phyloP scores from a whole-genome alignment of 257 asterid species.

The Dorcoceras hygrometricum region DNA sequence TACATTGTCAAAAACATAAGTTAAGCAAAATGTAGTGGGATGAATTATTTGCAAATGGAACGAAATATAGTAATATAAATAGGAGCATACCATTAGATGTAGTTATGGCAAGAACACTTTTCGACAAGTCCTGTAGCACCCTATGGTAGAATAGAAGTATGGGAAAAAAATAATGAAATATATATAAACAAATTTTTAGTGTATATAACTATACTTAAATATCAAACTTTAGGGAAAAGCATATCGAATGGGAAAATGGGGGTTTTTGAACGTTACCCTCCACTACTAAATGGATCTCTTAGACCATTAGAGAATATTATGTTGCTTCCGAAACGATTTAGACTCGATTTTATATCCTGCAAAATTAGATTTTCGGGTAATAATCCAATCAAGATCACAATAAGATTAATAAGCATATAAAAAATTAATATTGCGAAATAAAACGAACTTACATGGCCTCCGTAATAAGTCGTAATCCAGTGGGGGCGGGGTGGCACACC shows the following conservation, averaged over 20 bases:
- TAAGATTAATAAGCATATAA: background rate
- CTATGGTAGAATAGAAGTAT: slow-evolving; percentile 8
- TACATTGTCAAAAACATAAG: too few species aligned
- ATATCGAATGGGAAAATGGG: background rate
- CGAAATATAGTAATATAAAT: background rate
- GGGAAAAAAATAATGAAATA: too few species aligned
- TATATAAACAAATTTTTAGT: too few species aligned
- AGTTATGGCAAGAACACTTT: slow-evolving; percentile 43
- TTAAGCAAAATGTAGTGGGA: background rate
- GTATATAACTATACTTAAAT: too few species aligned
- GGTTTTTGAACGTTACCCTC: slow-evolving; percentile 35
- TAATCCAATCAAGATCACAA: background rate
- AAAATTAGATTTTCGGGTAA: background rate
- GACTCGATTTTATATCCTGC: slow-evolving; percentile 50
- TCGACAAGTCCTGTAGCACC: slow-evolving; percentile 45
- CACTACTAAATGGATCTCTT: slow-evolving; percentile 54
- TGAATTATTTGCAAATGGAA: background rate
- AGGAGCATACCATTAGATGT: slow-evolving; percentile 46
- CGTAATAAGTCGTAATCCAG: slow-evolving; percentile 44
- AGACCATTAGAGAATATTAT: slow-evolving; percentile 65
- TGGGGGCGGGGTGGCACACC: slow-evolving; percentile 56
- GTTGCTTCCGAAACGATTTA: slow-evolving; percentile 51
- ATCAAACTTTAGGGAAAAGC: too few species aligned
- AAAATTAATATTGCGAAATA: too few species aligned
- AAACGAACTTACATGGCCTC: slow-evolving; percentile 46